These are phyloP conservation scores for Urtica urens DNA, from an alignment of 306 rosid genomes.

Conservation along the genomic window DNA sequence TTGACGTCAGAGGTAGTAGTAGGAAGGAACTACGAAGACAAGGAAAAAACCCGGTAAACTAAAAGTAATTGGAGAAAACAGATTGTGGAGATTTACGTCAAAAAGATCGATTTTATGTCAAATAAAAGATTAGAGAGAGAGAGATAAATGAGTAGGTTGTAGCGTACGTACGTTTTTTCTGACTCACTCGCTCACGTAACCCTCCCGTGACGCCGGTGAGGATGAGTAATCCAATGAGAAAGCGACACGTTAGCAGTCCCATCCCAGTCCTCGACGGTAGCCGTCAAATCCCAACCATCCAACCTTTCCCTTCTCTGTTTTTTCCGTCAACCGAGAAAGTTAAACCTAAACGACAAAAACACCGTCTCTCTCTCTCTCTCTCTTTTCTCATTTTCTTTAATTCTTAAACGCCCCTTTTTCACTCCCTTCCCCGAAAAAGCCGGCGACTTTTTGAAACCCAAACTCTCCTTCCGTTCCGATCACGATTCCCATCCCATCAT, in stretches of 20 bases:
- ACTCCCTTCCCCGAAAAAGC: not conserved
- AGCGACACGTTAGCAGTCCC: conserved; percentile 15
- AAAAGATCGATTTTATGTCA: not conserved
- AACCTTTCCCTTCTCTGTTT: conserved; percentile 17
- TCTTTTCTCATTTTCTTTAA: not conserved
- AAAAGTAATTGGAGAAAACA: conserved; percentile 22
- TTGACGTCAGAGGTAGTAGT: not conserved
- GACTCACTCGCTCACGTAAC: too few species aligned
- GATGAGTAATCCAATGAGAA: conserved; percentile 23
- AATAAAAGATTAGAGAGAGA: not conserved
- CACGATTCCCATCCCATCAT: too few species aligned
- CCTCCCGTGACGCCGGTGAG: conserved; percentile 40
- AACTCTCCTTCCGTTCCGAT: too few species aligned
- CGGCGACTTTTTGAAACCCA: conserved; percentile 15
- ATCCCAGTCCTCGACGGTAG: conserved; percentile 26
- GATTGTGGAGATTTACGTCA: conserved; percentile 35
- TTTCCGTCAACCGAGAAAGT: conserved; percentile 43
- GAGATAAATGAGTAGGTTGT: not conserved
- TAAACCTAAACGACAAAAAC: not conserved
- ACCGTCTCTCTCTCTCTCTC: not conserved
- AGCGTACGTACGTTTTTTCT: too few species aligned
- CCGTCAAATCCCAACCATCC: conserved; percentile 35
- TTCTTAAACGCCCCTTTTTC: not conserved
- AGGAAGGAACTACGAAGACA: not conserved
- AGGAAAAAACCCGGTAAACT: not conserved